A percentile compares a stretch with the other conserved stretches of the same genome.
These are phyloP conservation scores for Camellia granthamiana DNA, from an alignment of 148 eudicot genomes.

Conservation along the genomic window DNA sequence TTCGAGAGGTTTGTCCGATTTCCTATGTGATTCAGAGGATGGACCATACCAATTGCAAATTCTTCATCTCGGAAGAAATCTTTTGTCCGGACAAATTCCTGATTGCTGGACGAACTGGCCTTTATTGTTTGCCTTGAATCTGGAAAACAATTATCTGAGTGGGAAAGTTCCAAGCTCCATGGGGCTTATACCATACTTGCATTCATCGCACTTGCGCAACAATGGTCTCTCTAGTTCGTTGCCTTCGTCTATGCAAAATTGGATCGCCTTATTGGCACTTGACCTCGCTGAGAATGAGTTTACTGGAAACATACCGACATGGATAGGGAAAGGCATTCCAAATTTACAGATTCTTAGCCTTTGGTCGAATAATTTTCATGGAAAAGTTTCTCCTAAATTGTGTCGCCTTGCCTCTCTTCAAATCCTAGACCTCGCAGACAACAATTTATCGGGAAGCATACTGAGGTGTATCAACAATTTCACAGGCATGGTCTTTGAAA, in stretches of 20 bases:
- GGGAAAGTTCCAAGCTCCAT: neutral
- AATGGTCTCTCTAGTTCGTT: neutral
- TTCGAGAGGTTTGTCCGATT: neutral
- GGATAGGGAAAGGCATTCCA: constrained; percentile 12
- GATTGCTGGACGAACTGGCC: neutral
- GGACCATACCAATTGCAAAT: neutral
- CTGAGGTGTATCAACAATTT: neutral
- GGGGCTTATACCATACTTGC: neutral
- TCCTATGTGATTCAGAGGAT: neutral
- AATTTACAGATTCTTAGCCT: neutral
- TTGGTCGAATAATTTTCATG: neutral
- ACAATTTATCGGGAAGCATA: neutral
- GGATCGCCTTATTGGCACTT: neutral
- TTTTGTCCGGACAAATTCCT: neutral
- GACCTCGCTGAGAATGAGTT: constrained; percentile 15
- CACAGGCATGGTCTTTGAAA: neutral
- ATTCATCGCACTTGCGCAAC: neutral
- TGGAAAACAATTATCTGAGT: neutral
- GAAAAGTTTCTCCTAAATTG: neutral
- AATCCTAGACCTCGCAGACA: neutral
- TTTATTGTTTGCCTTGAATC: neutral
- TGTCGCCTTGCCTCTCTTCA: neutral
- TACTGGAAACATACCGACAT: constrained; percentile 13
- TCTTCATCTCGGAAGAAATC: neutral
- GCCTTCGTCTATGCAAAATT: constrained; percentile 7